A percentile compares a stretch with the other conserved stretches of the same genome.
Evolutionary conservation across 257 asterid genomes (phyloP).

Genomic region (Solanum rostratum): DNA sequence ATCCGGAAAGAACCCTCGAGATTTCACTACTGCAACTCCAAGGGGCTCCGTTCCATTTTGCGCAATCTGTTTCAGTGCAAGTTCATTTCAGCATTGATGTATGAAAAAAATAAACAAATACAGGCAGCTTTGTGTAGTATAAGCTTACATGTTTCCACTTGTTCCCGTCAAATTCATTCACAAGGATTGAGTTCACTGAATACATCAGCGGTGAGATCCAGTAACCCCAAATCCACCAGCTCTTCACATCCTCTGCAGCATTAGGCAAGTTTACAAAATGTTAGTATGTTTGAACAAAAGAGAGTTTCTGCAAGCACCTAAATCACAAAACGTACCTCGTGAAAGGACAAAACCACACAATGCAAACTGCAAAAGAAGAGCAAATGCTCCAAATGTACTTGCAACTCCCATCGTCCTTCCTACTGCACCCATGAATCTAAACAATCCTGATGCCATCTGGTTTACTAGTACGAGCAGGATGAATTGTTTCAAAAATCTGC

Average conservation of each 20-base stretch:
- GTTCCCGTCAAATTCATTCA: slow-evolving; percentile 49
- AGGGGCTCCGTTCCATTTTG: slow-evolving; percentile 12
- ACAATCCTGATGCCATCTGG: slow-evolving; percentile 45
- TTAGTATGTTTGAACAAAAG: not conserved
- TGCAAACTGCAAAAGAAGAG: slow-evolving; percentile 35
- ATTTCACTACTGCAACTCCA: slow-evolving; percentile 13
- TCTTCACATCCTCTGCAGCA: slow-evolving; percentile 26
- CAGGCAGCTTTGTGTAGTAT: not conserved
- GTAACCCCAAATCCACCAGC: slow-evolving; percentile 81
- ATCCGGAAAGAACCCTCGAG: slow-evolving; percentile 24
- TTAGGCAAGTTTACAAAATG: not conserved
- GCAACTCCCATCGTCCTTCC: slow-evolving; percentile 62
- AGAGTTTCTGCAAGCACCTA: not conserved
- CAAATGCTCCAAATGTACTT: slow-evolving; percentile 55
- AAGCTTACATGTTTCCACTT: slow-evolving; percentile 45
- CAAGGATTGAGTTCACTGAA: slow-evolving; percentile 47
- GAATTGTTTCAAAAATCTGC: slow-evolving; percentile 57
- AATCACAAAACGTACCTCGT: slow-evolving; percentile 29
- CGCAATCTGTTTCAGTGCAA: not conserved
- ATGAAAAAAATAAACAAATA: not conserved
- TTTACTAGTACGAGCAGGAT: slow-evolving; percentile 28
- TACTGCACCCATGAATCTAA: slow-evolving; percentile 42
- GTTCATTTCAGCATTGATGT: not conserved
- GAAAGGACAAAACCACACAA: slow-evolving; percentile 61
- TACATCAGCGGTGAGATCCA: slow-evolving; percentile 67